Evolutionary conservation across 768 basidiomycete genomes (phyloP).

Genomic region (Termitomyces sp.): DNA sequence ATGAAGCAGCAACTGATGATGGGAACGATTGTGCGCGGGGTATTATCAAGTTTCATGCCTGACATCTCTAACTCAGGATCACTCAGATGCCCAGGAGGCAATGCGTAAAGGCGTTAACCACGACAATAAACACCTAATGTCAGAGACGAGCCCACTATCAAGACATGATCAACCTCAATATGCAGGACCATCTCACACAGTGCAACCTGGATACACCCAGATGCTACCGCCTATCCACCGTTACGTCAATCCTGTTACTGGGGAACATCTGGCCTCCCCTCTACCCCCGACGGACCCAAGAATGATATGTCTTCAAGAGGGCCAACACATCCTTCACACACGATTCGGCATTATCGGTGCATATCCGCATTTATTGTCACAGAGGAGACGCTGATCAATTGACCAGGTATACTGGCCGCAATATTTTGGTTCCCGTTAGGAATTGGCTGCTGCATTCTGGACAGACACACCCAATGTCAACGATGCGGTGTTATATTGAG

Average conservation of each 20-base stretch:
- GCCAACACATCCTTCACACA: conserved; percentile 57
- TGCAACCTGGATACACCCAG: conserved; percentile 9
- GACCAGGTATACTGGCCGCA: conserved; percentile 69
- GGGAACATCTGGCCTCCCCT: conserved; percentile 52
- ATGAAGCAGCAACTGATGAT: conserved; percentile 31
- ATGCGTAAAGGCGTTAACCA: background rate
- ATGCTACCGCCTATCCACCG: conserved; percentile 51
- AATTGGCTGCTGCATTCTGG: conserved; percentile 70
- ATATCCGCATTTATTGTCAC: conserved; percentile 15
- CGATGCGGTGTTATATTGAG: conserved; percentile 41
- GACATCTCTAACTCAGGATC: background rate
- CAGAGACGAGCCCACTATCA: conserved; percentile 2
- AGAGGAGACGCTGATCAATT: background rate
- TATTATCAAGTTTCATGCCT: background rate
- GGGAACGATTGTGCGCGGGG: conserved; percentile 21
- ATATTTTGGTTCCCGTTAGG: conserved; percentile 86
- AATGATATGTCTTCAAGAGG: conserved; percentile 80
- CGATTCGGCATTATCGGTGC: conserved; percentile 67
- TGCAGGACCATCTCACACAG: conserved; percentile 18
- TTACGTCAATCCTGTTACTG: conserved; percentile 59
- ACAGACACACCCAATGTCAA: conserved; percentile 60
- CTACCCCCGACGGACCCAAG: conserved; percentile 76
- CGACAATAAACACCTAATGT: conserved; percentile 6
- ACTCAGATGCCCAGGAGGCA: background rate
- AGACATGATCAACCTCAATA: background rate